Conservation (phyloP, 176 grass and related monocot genomes). For the Luzula sylvatica region DNA sequence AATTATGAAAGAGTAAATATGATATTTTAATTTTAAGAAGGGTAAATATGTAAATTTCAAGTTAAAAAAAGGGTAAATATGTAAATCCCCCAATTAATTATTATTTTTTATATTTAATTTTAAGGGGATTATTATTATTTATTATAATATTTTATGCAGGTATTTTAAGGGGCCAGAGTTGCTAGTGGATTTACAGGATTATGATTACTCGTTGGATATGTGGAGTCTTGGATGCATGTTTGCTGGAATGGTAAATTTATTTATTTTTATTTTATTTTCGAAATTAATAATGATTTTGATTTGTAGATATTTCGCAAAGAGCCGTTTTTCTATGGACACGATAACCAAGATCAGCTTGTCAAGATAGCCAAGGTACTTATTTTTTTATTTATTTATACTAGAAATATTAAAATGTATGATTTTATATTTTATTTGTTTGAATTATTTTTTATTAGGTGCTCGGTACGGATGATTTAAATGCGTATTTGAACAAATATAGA, state of each 20-base stretch:
- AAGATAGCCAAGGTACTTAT: conserved; percentile 65
- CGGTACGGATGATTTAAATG: conserved; percentile 64
- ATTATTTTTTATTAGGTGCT: conserved; percentile 38
- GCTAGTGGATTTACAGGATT: conserved; percentile 60
- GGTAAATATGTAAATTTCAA: too few relatives aligned
- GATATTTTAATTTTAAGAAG: too few relatives aligned
- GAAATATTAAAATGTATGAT: background rate
- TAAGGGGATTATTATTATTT: too few relatives aligned
- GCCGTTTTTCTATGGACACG: conserved; percentile 74
- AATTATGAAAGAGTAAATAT: too few relatives aligned
- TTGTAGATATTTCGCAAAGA: conserved; percentile 74
- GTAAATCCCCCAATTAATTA: background rate
- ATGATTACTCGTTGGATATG: conserved; percentile 73
- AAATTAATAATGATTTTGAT: background rate
- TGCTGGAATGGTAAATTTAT: conserved; percentile 55
- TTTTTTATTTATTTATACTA: background rate
- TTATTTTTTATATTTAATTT: background rate
- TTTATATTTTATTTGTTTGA: too few relatives aligned
- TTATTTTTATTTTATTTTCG: background rate
- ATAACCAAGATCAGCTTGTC: conserved; percentile 77
- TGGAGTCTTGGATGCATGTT: conserved; percentile 83
- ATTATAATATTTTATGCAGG: too few relatives aligned
- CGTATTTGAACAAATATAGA: conserved; percentile 63
- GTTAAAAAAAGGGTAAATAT: too few relatives aligned
- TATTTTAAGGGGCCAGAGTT: conserved; percentile 76